Evolutionary conservation across 352 stramenopile genomes (phyloP), one percentile per base, ranked within the genome.

Genomic region (Pythium plurisporium): DNA sequence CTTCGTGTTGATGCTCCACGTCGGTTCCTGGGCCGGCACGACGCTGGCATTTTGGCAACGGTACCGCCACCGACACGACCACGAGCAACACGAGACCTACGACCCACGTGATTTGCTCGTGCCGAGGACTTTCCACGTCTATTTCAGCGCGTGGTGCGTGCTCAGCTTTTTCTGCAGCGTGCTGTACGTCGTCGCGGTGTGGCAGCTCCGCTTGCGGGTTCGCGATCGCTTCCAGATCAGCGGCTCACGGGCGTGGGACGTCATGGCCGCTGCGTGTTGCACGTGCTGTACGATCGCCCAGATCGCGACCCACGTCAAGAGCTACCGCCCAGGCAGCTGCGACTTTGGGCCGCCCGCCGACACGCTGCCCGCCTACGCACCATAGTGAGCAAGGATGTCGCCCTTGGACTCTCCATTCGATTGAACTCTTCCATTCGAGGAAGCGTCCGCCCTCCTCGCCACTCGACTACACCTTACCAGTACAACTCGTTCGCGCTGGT

Each of bases 231-330:
- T 86, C 60, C 57, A 74, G 44, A 85, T 88, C 49, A 71, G 69
- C 25, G 78, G 78, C n/a, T 70, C 63, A 19, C 69, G 53, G 5
- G 11, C 33, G 5, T 54, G 67, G 7, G 74, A 86, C 62, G 77
- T 46, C n/a, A 4, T 67, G 48, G 56, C 62, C 4, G 62, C 67
- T 17, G 67, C 55, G 11, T 86, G 59, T 42, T 83, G 75, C 31
- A 59, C 65, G 23, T 82, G 73, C 66, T 85, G 76, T 58, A 55
- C 65, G 6, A 74, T 79, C 30, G 74, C 78, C n/a, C 78, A 89
- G 55, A 80, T 89, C 64, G 74, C 73, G 2, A 70, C 75, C 20
- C 78, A 89, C 46, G 65, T 82, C 49, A 79, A 79, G 48, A 83
- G 74, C 59, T 86, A 85, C 63, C 65, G 29, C 31, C 73, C 76